Percentiles rank a stretch among this genome's conserved stretches.
phyloP scores from a whole-genome alignment of 495 filamentous ascomycete genomes.

The Podospora pseudocomata region DNA sequence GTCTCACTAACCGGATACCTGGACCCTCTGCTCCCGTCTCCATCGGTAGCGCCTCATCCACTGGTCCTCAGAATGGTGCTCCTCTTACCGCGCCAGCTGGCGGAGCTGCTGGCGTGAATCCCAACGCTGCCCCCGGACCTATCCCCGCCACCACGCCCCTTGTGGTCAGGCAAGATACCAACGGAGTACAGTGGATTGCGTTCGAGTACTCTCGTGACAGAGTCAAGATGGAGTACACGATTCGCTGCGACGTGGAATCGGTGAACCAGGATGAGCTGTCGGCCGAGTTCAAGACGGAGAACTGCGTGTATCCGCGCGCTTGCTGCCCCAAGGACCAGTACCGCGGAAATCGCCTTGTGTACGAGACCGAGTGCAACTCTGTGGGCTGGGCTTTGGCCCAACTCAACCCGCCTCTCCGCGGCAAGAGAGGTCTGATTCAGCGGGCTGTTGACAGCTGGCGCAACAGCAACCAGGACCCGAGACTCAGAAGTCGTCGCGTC shows the following conservation, averaged over 20 bases:
- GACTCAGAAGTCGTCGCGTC: slow-evolving; percentile 84
- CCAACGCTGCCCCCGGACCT: slow-evolving; percentile 91
- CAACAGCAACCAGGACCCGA: slow-evolving; percentile 95
- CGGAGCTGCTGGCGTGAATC: slow-evolving; percentile 58
- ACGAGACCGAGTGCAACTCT: slow-evolving; percentile 98
- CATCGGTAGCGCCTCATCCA: slow-evolving; percentile 39
- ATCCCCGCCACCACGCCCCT: slow-evolving; percentile 97
- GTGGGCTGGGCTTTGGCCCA: slow-evolving; percentile 96
- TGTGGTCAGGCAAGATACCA: slow-evolving; percentile 91
- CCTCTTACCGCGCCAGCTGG: slow-evolving; percentile 48
- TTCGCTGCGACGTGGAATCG: slow-evolving; percentile 95
- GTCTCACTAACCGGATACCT: slow-evolving; percentile 52
- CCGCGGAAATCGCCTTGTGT: slow-evolving; percentile 86
- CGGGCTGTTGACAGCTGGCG: slow-evolving; percentile 97
- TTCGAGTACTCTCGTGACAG: slow-evolving; percentile 97
- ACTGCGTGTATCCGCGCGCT: slow-evolving; percentile 95
- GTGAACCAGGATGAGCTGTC: slow-evolving; percentile 83
- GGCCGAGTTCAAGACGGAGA: slow-evolving; percentile 91
- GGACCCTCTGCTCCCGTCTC: slow-evolving; percentile 54
- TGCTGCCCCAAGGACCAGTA: slow-evolving; percentile 96
- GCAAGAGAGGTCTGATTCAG: slow-evolving; percentile 93
- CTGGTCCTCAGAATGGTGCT: slow-evolving; percentile 47
- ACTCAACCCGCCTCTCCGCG: slow-evolving; percentile 82
- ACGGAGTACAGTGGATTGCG: slow-evolving; percentile 97
- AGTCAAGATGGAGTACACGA: slow-evolving; percentile 99